Evolutionary conservation across 176 grass and related monocot species (phyloP).

Genomic region (Alopecurus myosuroides): DNA sequence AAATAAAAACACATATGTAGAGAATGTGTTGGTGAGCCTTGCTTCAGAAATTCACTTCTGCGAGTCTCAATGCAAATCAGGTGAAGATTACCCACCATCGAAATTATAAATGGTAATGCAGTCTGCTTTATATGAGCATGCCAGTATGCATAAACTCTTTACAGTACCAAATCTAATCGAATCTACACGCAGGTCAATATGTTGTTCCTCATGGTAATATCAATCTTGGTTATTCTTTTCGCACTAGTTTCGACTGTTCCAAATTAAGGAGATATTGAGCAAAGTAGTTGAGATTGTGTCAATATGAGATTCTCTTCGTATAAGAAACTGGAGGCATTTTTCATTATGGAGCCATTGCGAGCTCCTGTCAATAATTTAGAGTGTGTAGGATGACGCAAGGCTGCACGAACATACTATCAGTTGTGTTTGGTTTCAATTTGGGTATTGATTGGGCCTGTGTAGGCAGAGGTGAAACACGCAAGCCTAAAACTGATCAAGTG

Average conservation of each 20-base stretch:
- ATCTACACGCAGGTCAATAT: not conserved
- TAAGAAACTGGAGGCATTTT: not conserved
- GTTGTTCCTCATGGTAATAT: not conserved
- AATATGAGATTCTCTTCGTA: not conserved
- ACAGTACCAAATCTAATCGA: not conserved
- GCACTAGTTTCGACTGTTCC: not conserved
- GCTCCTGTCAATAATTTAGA: not conserved
- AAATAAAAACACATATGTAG: not conserved
- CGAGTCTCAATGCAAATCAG: not conserved
- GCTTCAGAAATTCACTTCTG: not conserved
- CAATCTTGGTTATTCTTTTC: not conserved
- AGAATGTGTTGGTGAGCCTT: not conserved
- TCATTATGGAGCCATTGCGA: not conserved
- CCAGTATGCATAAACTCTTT: not conserved
- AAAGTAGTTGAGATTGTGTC: not conserved
- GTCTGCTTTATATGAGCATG: slow-evolving; percentile 6
- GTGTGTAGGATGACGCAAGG: not conserved
- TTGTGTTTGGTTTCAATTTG: not conserved
- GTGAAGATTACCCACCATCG: not conserved
- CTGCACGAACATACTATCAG: not conserved
- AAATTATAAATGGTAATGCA: not conserved
- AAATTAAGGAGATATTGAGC: not conserved
- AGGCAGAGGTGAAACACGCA: not conserved
- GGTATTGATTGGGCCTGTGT: not conserved
- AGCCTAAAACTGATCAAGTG: not conserved